phyloP scores from a whole-genome alignment of 257 asterid genomes.

The Ballota nigra region DNA sequence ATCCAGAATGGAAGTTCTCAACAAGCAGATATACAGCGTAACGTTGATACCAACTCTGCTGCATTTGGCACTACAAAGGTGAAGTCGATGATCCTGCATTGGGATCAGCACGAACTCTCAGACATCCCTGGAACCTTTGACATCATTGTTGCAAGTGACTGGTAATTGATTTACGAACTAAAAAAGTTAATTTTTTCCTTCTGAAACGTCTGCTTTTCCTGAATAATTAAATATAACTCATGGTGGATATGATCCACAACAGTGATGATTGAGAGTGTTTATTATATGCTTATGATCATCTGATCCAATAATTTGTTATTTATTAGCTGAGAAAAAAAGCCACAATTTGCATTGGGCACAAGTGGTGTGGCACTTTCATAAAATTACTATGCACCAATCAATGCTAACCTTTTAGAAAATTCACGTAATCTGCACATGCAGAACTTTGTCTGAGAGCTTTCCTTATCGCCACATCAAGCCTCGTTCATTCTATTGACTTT shows the following conservation, averaged over 20 bases:
- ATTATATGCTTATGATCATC: background rate
- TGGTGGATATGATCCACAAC: background rate
- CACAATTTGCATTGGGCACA: background rate
- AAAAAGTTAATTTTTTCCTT: background rate
- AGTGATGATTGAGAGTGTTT: background rate
- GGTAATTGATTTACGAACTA: conserved; percentile 48
- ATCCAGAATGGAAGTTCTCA: conserved; percentile 37
- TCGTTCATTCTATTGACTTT: conserved; percentile 18
- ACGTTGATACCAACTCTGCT: conserved; percentile 53
- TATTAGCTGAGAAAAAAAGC: background rate
- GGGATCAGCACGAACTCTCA: conserved; percentile 50
- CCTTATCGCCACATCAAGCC: background rate
- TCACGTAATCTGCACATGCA: conserved; percentile 22
- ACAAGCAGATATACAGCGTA: conserved; percentile 75
- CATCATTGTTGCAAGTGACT: conserved; percentile 84
- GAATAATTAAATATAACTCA: background rate
- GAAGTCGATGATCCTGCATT: conserved; percentile 73
- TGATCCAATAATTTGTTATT: background rate
- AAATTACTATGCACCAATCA: conserved; percentile 17
- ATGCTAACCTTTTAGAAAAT: conserved; percentile 4
- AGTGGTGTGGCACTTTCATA: background rate
- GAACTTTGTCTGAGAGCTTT: conserved; percentile 17
- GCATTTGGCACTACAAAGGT: conserved; percentile 64
- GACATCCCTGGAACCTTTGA: conserved; percentile 55
- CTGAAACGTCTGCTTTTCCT: conserved; percentile 10